Conservation (phyloP, 73 alveolate genomes). For the Paramecium biaurelia region DNA sequence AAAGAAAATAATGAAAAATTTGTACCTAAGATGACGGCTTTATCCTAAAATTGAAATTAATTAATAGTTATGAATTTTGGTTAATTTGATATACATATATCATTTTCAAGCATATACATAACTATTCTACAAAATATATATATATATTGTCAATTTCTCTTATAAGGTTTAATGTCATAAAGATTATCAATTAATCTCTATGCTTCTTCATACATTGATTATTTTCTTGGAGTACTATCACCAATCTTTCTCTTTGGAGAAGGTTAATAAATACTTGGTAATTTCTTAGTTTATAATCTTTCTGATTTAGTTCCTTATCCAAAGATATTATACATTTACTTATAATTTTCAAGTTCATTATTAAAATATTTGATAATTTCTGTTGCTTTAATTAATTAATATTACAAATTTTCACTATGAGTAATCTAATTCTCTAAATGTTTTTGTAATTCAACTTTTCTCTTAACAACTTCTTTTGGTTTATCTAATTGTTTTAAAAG, state of each 20-base stretch:
- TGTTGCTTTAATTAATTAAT: neutral
- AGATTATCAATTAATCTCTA: neutral
- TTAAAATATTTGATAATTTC: conserved; percentile 27
- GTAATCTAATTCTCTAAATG: neutral
- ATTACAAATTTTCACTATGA: neutral
- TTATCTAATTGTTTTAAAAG: neutral
- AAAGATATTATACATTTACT: neutral
- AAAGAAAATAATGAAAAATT: neutral
- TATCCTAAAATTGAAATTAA: neutral
- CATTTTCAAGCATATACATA: neutral
- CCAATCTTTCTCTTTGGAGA: neutral
- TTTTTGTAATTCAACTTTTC: neutral
- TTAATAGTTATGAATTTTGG: neutral
- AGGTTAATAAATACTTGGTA: neutral
- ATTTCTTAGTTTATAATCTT: neutral
- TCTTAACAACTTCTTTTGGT: neutral
- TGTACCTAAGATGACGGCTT: neutral
- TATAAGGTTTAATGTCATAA: neutral
- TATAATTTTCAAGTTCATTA: neutral
- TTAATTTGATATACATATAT: neutral
- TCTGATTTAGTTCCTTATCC: neutral
- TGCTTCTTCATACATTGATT: conserved; percentile 6
- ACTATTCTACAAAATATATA: neutral
- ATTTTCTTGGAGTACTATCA: neutral
- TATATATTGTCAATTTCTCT: neutral